Evolutionary conservation across 169 alveolate species (phyloP).

Genomic region (Plasmodium fragile): DNA sequence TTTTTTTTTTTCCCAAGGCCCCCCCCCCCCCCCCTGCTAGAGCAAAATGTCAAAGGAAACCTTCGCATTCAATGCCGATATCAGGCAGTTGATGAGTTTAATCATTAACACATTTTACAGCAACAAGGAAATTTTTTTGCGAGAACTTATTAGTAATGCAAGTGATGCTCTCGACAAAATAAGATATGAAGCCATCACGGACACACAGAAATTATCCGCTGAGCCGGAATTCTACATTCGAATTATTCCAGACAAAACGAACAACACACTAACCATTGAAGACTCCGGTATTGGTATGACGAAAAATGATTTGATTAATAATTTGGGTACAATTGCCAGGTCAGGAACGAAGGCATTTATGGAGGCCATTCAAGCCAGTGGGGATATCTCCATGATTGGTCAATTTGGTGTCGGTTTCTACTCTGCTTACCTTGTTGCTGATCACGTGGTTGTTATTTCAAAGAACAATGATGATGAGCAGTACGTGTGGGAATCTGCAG

Average conservation of each 20-base stretch:
- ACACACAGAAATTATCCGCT: conserved; percentile 93
- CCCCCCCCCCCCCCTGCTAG: neutral
- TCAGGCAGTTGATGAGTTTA: conserved; percentile 97
- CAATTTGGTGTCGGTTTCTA: conserved; percentile 99
- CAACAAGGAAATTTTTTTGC: conserved; percentile 98
- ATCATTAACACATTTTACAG: conserved; percentile 99
- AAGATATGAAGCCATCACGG: conserved; percentile 97
- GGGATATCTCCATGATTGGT: conserved; percentile 99
- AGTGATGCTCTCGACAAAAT: conserved; percentile 99
- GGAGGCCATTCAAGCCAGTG: conserved; percentile 98
- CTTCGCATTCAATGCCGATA: conserved; percentile 99
- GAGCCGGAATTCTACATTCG: conserved; percentile 96
- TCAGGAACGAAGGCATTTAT: conserved; percentile 99
- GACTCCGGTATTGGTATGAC: conserved; percentile 99
- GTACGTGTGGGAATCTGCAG: conserved; percentile 98
- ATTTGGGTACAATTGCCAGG: conserved; percentile 99
- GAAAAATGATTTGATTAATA: conserved; percentile 96
- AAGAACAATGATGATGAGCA: conserved; percentile 97
- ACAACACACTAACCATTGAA: conserved; percentile 96
- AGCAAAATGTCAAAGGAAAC: conserved; percentile 88
- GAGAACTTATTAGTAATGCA: conserved; percentile 99
- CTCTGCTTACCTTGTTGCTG: conserved; percentile 99
- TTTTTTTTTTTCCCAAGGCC: no score
- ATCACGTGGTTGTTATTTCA: conserved; percentile 97
- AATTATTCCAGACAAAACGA: conserved; percentile 97